Base-by-base conservation (phyloP, 176 grass and related monocot species). In the Musa acuminata region DNA sequence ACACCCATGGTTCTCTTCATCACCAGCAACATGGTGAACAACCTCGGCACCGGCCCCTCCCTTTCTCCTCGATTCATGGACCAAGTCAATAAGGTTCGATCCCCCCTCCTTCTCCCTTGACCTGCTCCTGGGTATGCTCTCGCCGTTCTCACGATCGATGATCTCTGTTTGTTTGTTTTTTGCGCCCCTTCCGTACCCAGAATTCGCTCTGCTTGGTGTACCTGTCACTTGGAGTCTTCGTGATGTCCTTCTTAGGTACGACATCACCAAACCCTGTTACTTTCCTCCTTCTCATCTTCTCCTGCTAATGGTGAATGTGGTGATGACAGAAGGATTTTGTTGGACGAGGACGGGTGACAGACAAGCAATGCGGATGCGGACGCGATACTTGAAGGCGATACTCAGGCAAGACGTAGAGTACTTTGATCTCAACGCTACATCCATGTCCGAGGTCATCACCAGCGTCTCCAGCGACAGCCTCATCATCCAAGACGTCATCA, bases 181-280 rank as follows among this genome's bases (percentile, higher is more conserved):
- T 43, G 35, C 35, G 4, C 35, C 4, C 4, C 35, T 43, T 43
- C 4, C 35, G 35, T 6, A 43, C 4, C 35, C 35, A 43, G 35
- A 85, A 87, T 80, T 87, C 92, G 67, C 48, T 92, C 75, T 92
- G 86, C 89, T 73, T 96, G 87, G 89, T 89, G 10, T 9, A 67
- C 51, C 35, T 43, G 35, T 43, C 35, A 43, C 35, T 43, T 43
- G 89, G 49, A 72, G 55, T 21, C 9, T 90, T 83, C 85, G 72
- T 92, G 73, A 71, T 85, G 89, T 85, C 87, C 71, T 96, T 96
- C 76, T 72, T 96, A 78, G 92, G 92, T 96, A 63, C n/a, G 66
- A 21, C 55, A 63, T 72, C 69, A 6, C 4, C 35, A 6, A 43
- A 4, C 35, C 35, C 35, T 43, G 35, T 43, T 43, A 4, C 3